These are phyloP conservation scores for Peniophora sp. DNA, from an alignment of 1,284 basidiomycete species.

Conservation along the genomic window DNA sequence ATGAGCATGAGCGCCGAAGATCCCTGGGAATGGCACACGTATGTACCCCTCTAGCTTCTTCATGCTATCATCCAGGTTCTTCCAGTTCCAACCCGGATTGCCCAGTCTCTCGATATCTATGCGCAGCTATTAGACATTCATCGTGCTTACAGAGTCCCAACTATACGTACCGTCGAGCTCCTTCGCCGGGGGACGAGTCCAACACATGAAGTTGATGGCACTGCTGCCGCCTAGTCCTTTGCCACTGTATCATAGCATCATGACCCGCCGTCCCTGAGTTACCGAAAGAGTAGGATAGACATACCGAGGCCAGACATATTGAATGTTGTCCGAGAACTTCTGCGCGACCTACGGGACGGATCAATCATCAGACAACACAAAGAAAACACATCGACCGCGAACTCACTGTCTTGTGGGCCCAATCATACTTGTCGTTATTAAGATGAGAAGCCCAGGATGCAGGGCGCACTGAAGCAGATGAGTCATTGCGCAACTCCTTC, in stretches of 20 bases:
- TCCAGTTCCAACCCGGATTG: slow-evolving; percentile 36
- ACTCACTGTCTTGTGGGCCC: slow-evolving; percentile 21
- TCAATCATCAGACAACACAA: no score
- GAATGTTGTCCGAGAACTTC: slow-evolving; percentile 7
- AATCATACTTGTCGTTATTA: slow-evolving; percentile 20
- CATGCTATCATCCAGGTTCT: slow-evolving; percentile 25
- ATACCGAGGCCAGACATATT: slow-evolving; percentile 13
- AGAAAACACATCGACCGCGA: background rate
- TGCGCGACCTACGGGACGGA: slow-evolving; percentile 10
- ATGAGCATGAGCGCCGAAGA: slow-evolving; percentile 7
- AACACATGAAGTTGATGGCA: slow-evolving; percentile 16
- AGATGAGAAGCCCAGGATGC: slow-evolving; percentile 11
- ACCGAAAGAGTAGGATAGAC: background rate
- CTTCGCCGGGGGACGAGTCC: slow-evolving; percentile 17
- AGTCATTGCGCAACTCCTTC: background rate
- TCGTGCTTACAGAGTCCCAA: background rate
- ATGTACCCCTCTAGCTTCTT: slow-evolving; percentile 23
- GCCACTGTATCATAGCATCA: slow-evolving; percentile 9
- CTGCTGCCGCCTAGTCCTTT: slow-evolving; percentile 24
- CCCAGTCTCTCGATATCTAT: slow-evolving; percentile 25
- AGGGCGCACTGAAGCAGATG: slow-evolving; percentile 1
- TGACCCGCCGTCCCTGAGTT: no score
- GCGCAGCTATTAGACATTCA: slow-evolving; percentile 8
- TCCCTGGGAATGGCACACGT: slow-evolving; percentile 12
- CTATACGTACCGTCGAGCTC: slow-evolving; percentile 16